These are phyloP conservation scores for Orobanche coerulescens DNA, from an alignment of 257 asterid species.

Conservation along the genomic window DNA sequence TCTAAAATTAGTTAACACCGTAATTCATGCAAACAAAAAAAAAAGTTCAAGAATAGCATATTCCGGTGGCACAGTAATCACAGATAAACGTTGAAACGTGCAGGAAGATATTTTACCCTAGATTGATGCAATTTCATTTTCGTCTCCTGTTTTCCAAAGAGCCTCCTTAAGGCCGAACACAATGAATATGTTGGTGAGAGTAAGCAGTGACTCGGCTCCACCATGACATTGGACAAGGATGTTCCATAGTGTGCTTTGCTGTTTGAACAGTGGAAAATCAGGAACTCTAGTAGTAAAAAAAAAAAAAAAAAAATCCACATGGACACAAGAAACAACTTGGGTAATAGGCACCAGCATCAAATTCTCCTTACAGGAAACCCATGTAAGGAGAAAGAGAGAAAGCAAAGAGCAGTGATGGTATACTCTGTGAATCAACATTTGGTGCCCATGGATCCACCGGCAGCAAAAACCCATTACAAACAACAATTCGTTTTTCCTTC, in stretches of 20 bases:
- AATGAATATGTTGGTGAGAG: slow-evolving; percentile 81
- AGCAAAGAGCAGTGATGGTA: slow-evolving; percentile 89
- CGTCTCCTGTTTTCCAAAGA: slow-evolving; percentile 41
- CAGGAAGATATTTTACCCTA: background rate
- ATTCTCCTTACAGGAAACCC: slow-evolving; percentile 87
- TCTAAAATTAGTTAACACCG: too few species aligned
- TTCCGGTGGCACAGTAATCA: too few species aligned
- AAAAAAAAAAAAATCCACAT: background rate
- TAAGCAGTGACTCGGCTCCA: slow-evolving; percentile 92
- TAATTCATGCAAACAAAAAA: too few species aligned
- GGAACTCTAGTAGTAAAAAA: background rate
- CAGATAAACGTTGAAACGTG: background rate
- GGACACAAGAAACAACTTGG: slow-evolving; percentile 29
- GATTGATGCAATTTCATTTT: slow-evolving; percentile 29
- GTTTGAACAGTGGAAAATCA: slow-evolving; percentile 23
- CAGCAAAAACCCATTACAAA: slow-evolving; percentile 35
- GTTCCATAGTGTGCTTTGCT: slow-evolving; percentile 77
- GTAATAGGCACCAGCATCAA: slow-evolving; percentile 87
- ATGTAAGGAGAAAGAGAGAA: slow-evolving; percentile 79
- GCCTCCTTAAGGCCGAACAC: slow-evolving; percentile 80
- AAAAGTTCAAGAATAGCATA: too few species aligned
- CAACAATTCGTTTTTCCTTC: slow-evolving; percentile 17
- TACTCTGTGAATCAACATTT: slow-evolving; percentile 63
- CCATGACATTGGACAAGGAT: slow-evolving; percentile 84
- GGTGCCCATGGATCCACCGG: slow-evolving; percentile 89